These are phyloP conservation scores for Epichloe typhina DNA, from an alignment of 2,329 filamentous ascomycete genomes.

Conservation along the genomic window DNA sequence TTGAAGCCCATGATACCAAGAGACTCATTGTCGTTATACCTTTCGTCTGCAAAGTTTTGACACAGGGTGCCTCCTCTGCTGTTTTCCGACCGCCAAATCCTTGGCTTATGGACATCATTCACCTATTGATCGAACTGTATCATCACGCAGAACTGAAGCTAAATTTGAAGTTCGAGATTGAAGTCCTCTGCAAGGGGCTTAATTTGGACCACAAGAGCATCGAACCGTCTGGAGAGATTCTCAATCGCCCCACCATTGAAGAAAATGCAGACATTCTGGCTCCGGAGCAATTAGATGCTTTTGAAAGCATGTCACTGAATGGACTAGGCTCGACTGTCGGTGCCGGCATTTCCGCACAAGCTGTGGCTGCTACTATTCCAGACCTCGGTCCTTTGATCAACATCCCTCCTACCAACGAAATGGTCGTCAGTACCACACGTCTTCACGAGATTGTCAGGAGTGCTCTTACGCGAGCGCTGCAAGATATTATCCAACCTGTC, in stretches of 20 bases:
- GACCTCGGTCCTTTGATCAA: conserved; percentile 69
- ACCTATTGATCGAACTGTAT: conserved; percentile 84
- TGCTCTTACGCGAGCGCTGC: conserved; percentile 78
- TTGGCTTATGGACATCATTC: conserved; percentile 94
- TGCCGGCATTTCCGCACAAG: conserved; percentile 62
- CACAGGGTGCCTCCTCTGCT: conserved; percentile 70
- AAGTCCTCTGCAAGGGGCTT: conserved; percentile 88
- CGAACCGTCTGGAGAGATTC: conserved; percentile 74
- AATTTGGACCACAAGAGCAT: conserved; percentile 87
- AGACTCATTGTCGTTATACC: conserved; percentile 85
- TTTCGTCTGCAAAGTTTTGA: conserved; percentile 91
- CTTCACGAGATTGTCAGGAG: conserved; percentile 66
- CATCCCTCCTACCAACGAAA: conserved; percentile 69
- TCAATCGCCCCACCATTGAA: conserved; percentile 56
- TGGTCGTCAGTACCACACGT: conserved; percentile 58
- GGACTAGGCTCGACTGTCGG: conserved; percentile 55
- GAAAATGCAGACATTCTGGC: conserved; percentile 46
- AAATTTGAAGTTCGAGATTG: conserved; percentile 96
- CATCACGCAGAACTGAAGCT: conserved; percentile 86
- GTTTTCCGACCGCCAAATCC: conserved; percentile 93
- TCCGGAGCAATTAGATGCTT: conserved; percentile 61
- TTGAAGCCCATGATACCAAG: conserved; percentile 89
- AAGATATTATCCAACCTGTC: conserved; percentile 94
- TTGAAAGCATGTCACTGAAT: conserved; percentile 71
- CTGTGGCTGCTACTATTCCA: conserved; percentile 68